Evolutionary conservation across 345 rosid genomes (phyloP).

Genomic region (Hirschfeldia incana): DNA sequence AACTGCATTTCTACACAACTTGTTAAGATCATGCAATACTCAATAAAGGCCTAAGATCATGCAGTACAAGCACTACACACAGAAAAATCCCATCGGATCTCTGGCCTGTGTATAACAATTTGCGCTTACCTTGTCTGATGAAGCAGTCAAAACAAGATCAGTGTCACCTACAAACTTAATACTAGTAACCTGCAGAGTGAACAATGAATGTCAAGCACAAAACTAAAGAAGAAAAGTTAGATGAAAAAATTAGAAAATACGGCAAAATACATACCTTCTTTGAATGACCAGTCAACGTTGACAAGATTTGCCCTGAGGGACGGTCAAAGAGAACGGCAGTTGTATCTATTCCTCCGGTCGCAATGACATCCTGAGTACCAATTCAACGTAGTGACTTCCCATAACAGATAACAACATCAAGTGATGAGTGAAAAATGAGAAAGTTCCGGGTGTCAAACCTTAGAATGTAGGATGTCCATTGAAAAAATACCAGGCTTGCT

Average conservation of each 20-base stretch:
- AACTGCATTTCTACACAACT: background rate
- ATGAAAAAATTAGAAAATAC: background rate
- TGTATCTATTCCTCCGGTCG: background rate
- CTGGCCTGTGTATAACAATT: background rate
- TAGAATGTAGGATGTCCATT: background rate
- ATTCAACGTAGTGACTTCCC: background rate
- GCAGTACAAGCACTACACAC: background rate
- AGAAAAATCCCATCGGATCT: background rate
- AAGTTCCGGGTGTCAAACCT: background rate
- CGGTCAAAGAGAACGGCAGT: background rate
- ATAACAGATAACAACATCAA: background rate
- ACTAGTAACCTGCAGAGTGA: background rate
- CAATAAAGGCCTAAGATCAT: background rate
- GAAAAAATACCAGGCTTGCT: background rate
- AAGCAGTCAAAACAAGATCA: background rate
- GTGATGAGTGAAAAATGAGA: background rate
- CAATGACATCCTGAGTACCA: background rate
- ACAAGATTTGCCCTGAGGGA: background rate
- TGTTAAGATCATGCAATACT: background rate
- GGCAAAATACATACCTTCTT: background rate
- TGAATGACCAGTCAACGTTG: background rate
- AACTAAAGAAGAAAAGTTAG: background rate
- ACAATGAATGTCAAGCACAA: background rate
- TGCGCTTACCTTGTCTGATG: background rate
- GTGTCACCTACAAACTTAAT: background rate